Evolutionary conservation across 768 basidiomycete genomes (phyloP), one percentile per base, ranked within the genome.

Genomic region (Chalciporus chontae): DNA sequence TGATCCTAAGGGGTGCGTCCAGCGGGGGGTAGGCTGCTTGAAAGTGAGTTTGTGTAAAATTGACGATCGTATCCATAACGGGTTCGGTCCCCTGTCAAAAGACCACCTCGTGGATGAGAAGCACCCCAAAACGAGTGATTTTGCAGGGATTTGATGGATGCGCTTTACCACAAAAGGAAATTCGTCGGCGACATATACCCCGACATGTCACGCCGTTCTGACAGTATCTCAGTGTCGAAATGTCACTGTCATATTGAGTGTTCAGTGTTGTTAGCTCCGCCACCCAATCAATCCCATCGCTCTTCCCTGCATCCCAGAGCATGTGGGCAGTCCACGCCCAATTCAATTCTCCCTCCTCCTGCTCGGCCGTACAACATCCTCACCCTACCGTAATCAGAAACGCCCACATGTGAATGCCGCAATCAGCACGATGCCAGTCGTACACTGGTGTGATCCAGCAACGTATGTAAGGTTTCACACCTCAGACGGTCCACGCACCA

Each of bases 381-480:
- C 54, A 55, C 48, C 48, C 39, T 58, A 44, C 59, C 68, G 66
- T 67, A 69, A 67, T 66, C 45, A 64, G 58, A 51, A 68, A 69
- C 52, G 50, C 56, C 23, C 57, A 53, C 68, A 64, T 69, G 66
- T 68, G 64, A 62, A 69, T 62, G 66, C 65, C 65, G 68, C 56
- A 44, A 55, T 59, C 56, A 51, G 47, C 59, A 57, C 52, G 56
- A 50, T 58, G 48, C 47, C 37, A 43, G n/a, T 36, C 48, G 55
- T 51, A 44, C 54, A 46, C 60, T 54, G 54, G 56, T 60, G 65
- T 65, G 60, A 69, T 57, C 51, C 52, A 53, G 49, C 48, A 58
- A 32, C 31, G 47, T 64, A 68, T 68, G 60, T 64, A 58, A 64
- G 55, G 41, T 64, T 67, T 65, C 64, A 62, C 59, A 68, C 58